phyloP scores from a whole-genome alignment of 768 basidiomycete species.

The Amanita thiersii region DNA sequence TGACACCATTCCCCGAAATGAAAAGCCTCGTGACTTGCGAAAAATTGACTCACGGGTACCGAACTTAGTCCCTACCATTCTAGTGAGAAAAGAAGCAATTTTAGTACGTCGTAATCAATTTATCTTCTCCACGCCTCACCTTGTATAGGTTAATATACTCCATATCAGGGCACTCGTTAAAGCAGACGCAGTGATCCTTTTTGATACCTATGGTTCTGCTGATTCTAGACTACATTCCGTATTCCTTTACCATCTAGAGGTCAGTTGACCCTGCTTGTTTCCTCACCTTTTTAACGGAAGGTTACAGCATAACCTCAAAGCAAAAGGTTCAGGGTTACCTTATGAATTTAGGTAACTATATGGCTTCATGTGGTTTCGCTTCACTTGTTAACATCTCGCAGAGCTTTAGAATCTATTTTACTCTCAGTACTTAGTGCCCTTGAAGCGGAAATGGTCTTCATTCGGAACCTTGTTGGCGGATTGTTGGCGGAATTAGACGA shows the following conservation, averaged over 20 bases:
- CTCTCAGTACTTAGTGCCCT: slow-evolving; percentile 87
- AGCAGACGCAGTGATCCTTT: slow-evolving; percentile 83
- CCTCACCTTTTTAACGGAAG: slow-evolving; percentile 6
- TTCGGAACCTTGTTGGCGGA: slow-evolving; percentile 83
- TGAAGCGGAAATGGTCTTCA: slow-evolving; percentile 95
- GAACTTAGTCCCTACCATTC: slow-evolving; percentile 90
- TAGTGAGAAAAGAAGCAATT: slow-evolving; percentile 81
- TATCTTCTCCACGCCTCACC: slow-evolving; percentile 3
- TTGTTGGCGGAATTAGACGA: slow-evolving; percentile 90
- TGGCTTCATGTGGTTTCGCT: background rate
- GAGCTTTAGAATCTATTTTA: slow-evolving; percentile 89
- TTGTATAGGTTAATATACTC: slow-evolving; percentile 74
- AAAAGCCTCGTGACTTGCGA: slow-evolving; percentile 86
- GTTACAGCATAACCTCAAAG: slow-evolving; percentile 73
- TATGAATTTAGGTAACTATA: slow-evolving; percentile 76
- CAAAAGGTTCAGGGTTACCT: slow-evolving; percentile 58
- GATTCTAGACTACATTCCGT: slow-evolving; percentile 83
- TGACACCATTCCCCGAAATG: slow-evolving; percentile 13
- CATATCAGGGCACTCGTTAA: slow-evolving; percentile 95
- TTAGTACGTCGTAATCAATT: slow-evolving; percentile 43
- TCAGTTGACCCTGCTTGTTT: slow-evolving; percentile 19
- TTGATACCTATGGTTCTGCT: slow-evolving; percentile 85
- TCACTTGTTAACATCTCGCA: slow-evolving; percentile 24
- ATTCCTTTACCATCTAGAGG: slow-evolving; percentile 84
- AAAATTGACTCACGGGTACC: slow-evolving; percentile 95